phyloP scores from a whole-genome alignment of 2,329 filamentous ascomycete species.

The Xylariaceae sp. region DNA sequence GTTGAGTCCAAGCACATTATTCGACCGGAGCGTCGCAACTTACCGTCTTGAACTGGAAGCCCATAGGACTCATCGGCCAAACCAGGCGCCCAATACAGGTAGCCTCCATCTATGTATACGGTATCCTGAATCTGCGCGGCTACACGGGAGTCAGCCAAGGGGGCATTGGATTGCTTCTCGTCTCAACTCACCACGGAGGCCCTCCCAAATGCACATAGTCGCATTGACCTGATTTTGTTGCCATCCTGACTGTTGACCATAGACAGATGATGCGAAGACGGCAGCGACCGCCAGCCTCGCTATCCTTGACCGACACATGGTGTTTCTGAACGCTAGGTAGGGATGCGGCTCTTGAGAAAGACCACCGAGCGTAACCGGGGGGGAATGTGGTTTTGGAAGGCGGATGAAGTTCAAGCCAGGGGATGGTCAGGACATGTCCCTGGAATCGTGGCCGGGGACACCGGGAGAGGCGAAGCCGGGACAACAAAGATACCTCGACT shows the following conservation, averaged over 20 bases:
- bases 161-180: too few relatives aligned
- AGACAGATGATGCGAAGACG: constrained; percentile 20
- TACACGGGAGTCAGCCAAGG: constrained; percentile 29
- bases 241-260: constrained; percentile 43
- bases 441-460: background rate
- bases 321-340: constrained; percentile 10
- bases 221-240: constrained; percentile 43
- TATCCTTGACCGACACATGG: constrained; percentile 23
- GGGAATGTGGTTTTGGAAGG: constrained; percentile 3
- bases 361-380: constrained; percentile 6
- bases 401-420: constrained; percentile 17
- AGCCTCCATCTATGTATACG: constrained; percentile 59
- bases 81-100: constrained; percentile 44
- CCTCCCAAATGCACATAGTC: constrained; percentile 51
- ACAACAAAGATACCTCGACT: constrained; percentile 12
- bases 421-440: constrained; percentile 4
- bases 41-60: constrained; percentile 32
- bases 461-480: constrained; percentile 9
- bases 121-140: constrained; percentile 39
- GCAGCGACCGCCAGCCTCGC: constrained; percentile 21
- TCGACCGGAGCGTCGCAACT: constrained; percentile 12
- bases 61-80: constrained; percentile 35
- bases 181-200: constrained; percentile 28
- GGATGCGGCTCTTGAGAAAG: constrained; percentile 7
- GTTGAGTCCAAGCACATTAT: background rate